These are phyloP conservation scores for Malus sylvestris DNA, from an alignment of 306 rosid species.

Conservation along the genomic window DNA sequence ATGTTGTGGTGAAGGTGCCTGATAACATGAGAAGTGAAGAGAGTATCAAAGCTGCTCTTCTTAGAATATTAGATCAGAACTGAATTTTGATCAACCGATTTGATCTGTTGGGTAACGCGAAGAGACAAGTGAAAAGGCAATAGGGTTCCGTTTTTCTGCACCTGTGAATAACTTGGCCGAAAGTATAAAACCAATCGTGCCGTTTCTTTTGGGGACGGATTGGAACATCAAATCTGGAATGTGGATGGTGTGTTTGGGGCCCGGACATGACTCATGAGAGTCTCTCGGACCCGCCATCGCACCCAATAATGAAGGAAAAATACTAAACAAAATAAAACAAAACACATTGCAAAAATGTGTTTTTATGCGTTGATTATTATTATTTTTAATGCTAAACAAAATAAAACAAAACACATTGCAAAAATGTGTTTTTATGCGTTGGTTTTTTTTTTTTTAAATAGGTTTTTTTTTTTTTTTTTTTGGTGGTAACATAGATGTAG, in stretches of 20 bases:
- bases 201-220: slow-evolving; percentile 15
- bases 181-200: not conserved
- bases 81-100: not conserved
- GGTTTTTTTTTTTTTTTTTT: not conserved
- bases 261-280: not conserved
- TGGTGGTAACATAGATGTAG: not conserved
- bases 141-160: too few relatives aligned
- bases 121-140: not conserved
- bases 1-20: slow-evolving; percentile 56
- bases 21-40: slow-evolving; percentile 32
- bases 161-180: not conserved
- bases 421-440: slow-evolving; percentile 17
- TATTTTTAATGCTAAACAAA: not conserved
- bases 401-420: not conserved
- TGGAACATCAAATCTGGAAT: not conserved
- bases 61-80: slow-evolving; percentile 30
- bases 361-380: not conserved
- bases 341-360: slow-evolving; percentile 21
- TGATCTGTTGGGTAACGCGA: not conserved
- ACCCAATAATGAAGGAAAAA: not conserved
- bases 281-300: slow-evolving; percentile 16
- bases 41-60: slow-evolving; percentile 45
- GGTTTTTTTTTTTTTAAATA: not conserved
- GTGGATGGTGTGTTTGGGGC: not conserved
- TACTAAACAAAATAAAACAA: not conserved